Conservation (phyloP, 305 asterid genomes). For the Fraxinus angustifolia region DNA sequence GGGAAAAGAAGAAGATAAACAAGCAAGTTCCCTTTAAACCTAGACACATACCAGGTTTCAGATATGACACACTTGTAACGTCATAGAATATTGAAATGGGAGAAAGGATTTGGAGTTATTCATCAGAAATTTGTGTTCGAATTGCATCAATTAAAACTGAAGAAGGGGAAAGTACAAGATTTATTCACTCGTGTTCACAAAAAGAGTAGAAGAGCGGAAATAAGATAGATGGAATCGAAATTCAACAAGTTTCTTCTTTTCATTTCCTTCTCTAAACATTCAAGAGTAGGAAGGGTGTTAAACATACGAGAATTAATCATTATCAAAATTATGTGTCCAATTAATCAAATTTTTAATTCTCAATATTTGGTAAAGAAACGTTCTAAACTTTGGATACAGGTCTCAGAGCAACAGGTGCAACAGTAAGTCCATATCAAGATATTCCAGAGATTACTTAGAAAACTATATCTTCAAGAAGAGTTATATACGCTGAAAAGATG, state of each 20-base stretch:
- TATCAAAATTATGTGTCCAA: neutral
- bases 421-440: neutral
- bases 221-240: neutral
- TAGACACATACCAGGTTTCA: neutral
- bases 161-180: neutral
- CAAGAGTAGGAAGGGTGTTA: neutral
- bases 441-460: neutral
- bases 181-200: neutral
- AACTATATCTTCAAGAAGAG: neutral
- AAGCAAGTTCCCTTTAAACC: neutral
- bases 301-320: neutral
- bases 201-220: neutral
- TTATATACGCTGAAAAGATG: neutral
- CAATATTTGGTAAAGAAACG: neutral
- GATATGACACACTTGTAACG: neutral
- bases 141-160: neutral
- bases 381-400: neutral
- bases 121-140: neutral
- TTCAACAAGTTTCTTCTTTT: conserved; percentile 6
- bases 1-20: neutral
- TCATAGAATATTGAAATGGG: neutral
- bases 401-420: neutral
- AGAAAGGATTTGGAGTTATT: neutral
- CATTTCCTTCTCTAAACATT: conserved; percentile 2
- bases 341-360: neutral